Conservation (phyloP, 2,329 filamentous ascomycete genomes). For the Fusarium torreyae region DNA sequence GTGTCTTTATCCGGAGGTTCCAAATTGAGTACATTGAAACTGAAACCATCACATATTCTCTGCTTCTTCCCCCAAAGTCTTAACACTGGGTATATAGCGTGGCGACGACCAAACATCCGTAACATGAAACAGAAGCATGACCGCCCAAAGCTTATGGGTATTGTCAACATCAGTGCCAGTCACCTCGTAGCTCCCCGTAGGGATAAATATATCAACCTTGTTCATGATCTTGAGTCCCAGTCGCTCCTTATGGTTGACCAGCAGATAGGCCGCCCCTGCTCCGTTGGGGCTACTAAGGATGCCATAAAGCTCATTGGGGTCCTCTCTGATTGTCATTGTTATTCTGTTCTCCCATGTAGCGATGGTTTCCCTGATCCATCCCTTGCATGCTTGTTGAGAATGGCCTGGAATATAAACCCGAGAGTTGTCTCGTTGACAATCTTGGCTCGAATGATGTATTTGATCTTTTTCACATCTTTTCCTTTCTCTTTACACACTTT, state of each 20-base stretch:
- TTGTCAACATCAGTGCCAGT: not conserved
- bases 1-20: no score
- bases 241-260: constrained; percentile 21
- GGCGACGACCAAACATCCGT: no score
- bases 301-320: constrained; percentile 10
- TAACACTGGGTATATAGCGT: no score
- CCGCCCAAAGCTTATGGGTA: not conserved
- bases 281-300: constrained; percentile 28
- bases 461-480: not conserved
- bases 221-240: constrained; percentile 19
- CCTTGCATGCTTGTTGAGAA: constrained; percentile 3
- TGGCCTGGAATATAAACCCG: constrained; percentile 6
- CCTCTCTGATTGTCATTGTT: not conserved
- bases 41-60: no score
- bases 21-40: no score
- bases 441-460: constrained; percentile 18
- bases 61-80: no score
- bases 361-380: constrained; percentile 2
- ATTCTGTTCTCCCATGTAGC: constrained; percentile 12
- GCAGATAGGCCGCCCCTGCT: constrained; percentile 6
- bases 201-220: constrained; percentile 27
- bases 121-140: constrained; percentile 21
- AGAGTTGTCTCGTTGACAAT: constrained; percentile 11
- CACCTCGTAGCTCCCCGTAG: not conserved
- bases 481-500: not conserved